Conservation (phyloP, 495 filamentous ascomycete species). For the Astrocystis sublimbata region DNA sequence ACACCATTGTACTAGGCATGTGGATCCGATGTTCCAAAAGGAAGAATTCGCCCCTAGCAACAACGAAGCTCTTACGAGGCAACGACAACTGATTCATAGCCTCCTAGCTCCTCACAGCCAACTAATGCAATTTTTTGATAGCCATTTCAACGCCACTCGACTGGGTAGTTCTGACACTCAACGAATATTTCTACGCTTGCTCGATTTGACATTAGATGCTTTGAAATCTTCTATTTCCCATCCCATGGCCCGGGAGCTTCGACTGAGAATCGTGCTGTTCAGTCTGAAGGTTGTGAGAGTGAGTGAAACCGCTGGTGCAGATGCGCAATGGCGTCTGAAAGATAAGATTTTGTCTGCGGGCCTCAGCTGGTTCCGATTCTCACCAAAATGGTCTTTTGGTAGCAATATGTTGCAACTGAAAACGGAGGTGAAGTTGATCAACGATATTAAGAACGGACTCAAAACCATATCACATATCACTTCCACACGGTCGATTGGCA, state of each 20-base stretch:
- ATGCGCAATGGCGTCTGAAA: conserved; percentile 74
- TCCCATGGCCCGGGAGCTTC: conserved; percentile 84
- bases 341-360: conserved; percentile 83
- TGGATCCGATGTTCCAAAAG: conserved; percentile 85
- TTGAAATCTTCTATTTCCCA: conserved; percentile 71
- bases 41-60: conserved; percentile 93
- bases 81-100: conserved; percentile 75
- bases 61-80: conserved; percentile 68
- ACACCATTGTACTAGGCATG: conserved; percentile 51
- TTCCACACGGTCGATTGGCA: conserved; percentile 53
- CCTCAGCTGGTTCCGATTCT: conserved; percentile 81
- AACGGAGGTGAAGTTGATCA: conserved; percentile 80
- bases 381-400: conserved; percentile 92
- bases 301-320: conserved; percentile 60
- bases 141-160: conserved; percentile 89
- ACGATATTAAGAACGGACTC: conserved; percentile 70
- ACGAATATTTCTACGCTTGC: conserved; percentile 73
- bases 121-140: conserved; percentile 84
- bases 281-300: conserved; percentile 72
- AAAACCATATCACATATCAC: conserved; percentile 58
- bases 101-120: conserved; percentile 82
- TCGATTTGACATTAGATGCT: conserved; percentile 71
- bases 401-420: conserved; percentile 91
- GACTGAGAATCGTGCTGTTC: conserved; percentile 84
- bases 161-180: conserved; percentile 78